A percentile compares a stretch with the other conserved stretches of the same genome.
These are phyloP conservation scores for Xylaria bambusicola DNA, from an alignment of 495 filamentous ascomycete species.

Conservation along the genomic window DNA sequence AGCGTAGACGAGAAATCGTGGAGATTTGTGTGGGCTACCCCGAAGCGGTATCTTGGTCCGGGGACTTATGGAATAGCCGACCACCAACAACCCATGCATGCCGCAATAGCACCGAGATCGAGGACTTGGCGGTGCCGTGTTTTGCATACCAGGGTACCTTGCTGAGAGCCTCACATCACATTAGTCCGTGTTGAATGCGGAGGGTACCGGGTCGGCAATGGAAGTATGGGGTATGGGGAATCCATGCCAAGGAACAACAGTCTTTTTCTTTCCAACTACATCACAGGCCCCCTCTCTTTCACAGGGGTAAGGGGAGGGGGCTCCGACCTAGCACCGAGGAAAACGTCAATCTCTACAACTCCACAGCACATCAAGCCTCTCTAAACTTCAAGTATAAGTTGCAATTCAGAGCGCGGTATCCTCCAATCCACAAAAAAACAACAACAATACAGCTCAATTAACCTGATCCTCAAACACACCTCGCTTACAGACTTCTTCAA, in stretches of 20 bases:
- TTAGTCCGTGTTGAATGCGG: slow-evolving; percentile 22
- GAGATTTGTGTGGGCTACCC: not conserved
- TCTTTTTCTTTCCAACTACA: no score
- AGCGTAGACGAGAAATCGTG: not conserved
- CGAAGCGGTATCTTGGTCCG: not conserved
- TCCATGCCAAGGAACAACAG: not conserved
- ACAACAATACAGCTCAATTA: no score
- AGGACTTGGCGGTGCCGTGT: not conserved
- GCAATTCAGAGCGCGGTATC: no score
- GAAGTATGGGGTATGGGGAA: not conserved
- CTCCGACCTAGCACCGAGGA: no score
- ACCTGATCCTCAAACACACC: no score
- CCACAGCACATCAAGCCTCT: no score
- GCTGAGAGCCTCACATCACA: not conserved
- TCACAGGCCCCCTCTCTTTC: no score
- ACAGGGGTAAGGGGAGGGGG: no score
- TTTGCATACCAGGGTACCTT: not conserved
- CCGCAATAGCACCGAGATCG: not conserved
- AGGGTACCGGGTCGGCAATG: slow-evolving; percentile 51
- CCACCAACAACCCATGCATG: not conserved
- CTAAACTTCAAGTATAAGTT: no score
- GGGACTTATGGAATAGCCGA: not conserved
- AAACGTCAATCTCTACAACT: no score
- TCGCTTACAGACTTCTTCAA: no score
- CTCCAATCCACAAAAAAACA: no score